Evolutionary conservation across 208 protist genomes (phyloP).

Genomic region (Trypanosoma theileri): DNA sequence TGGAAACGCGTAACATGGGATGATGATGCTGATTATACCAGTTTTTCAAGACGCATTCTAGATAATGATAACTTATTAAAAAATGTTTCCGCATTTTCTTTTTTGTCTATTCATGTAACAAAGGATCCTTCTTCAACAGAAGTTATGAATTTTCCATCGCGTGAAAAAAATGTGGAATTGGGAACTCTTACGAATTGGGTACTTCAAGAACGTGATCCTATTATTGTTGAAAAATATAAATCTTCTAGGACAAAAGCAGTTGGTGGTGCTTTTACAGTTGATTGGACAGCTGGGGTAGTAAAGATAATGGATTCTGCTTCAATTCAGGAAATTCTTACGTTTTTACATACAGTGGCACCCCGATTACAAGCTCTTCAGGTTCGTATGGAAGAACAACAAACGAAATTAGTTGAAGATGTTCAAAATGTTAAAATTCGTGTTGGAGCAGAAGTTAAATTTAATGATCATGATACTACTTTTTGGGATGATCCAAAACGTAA

Average conservation of each 20-base stretch:
- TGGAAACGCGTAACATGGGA: slow-evolving; percentile 93
- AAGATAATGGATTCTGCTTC: slow-evolving; percentile 87
- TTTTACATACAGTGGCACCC: slow-evolving; percentile 79
- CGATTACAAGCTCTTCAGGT: slow-evolving; percentile 89
- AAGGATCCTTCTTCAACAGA: slow-evolving; percentile 63
- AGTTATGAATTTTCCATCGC: slow-evolving; percentile 45
- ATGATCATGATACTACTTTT: slow-evolving; percentile 75
- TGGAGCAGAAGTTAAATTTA: slow-evolving; percentile 75
- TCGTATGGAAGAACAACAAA: slow-evolving; percentile 86
- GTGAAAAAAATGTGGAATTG: slow-evolving; percentile 44
- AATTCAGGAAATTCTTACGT: slow-evolving; percentile 84
- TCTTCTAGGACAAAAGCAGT: slow-evolving; percentile 13
- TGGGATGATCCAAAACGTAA: slow-evolving; percentile 79
- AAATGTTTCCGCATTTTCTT: slow-evolving; percentile 82
- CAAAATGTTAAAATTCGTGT: slow-evolving; percentile 76
- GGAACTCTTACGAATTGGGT: slow-evolving; percentile 79
- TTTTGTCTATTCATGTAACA: slow-evolving; percentile 83
- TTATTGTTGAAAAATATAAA: slow-evolving; percentile 50
- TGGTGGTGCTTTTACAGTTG: slow-evolving; percentile 72
- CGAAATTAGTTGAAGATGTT: slow-evolving; percentile 51
- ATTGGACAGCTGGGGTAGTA: slow-evolving; percentile 86
- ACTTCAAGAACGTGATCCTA: slow-evolving; percentile 69
- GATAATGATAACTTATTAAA: slow-evolving; percentile 89
- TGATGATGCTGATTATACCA: slow-evolving; percentile 81
- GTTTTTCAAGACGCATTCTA: slow-evolving; percentile 81